Evolutionary conservation across 2,329 filamentous ascomycete genomes (phyloP), one percentile per base, ranked within the genome.

Genomic region (Bipolaris gigantea): DNA sequence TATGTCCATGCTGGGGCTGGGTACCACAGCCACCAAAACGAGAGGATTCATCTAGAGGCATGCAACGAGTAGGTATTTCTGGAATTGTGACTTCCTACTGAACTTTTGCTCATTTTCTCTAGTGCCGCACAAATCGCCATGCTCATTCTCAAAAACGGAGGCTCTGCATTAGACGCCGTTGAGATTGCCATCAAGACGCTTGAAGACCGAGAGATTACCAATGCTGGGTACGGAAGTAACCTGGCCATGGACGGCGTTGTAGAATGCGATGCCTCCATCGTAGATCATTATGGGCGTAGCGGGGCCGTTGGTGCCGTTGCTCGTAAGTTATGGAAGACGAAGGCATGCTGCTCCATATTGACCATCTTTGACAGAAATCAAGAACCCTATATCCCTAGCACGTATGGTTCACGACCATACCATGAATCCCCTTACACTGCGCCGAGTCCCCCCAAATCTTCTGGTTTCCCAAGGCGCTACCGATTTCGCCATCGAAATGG

Each of bases 1-100:
- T 97, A 96, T 73, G 88, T 99, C 40, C 94, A 99, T 75, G 94
- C 93, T 34, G 94, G 94, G 32, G 94, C 94, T 15, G 94, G 94
- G 4, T 99, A 90, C 67, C 94, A 99, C 73, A 97, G 92, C 70
- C 80, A 84, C 21, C 84, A 89, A 56, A 97, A 97, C 70, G 92
- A 99, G 72, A 80, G 82, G 51, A 81, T 89, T 34, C 94, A 99
- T 70, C 83, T 99, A 9, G 81, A 87, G 67, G 92, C 92, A 38
- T 97, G 94, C 74, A 88, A 89, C 68, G 88, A 93, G 93, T 97
- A 80, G 76, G 90, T 80, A 11, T 18, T 38, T 10, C 18, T 36
- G 18, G 6, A 27, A 40, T 3, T 4, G 4, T 25, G 36, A 38
- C 2, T 27, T n/a, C n/a, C 10, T 18, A 23, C 21, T 30, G 13